A percentile compares a stretch with the other conserved stretches of the same genome.
Conservation (phyloP, 2,329 filamentous ascomycete species). For the Nemania bipapillata region DNA sequence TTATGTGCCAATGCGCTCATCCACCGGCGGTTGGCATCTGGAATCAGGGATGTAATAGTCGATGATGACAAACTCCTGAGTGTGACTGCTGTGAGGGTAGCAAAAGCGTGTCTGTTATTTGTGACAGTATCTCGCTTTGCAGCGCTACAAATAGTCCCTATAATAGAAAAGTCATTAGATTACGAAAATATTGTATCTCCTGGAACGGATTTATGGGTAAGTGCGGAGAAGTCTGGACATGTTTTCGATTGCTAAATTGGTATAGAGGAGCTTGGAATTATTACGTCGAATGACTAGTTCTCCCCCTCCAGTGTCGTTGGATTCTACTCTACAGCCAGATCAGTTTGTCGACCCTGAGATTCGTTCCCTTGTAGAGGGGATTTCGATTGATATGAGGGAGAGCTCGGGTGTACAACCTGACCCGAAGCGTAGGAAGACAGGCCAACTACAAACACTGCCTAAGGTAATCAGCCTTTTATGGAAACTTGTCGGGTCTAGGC, state of each 20-base stretch:
- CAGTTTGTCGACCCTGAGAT: constrained; percentile 47
- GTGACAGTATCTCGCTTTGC: constrained; percentile 55
- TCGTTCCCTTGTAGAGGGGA: constrained; percentile 40
- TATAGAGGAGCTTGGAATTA: constrained; percentile 49
- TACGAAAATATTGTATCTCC: constrained; percentile 50
- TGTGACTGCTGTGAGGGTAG: constrained; percentile 54
- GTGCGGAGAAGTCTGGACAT: constrained; percentile 30
- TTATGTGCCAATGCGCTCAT: constrained; percentile 57
- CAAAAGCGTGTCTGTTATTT: constrained; percentile 51
- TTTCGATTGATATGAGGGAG: constrained; percentile 37
- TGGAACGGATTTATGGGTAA: constrained; percentile 58
- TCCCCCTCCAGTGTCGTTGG: constrained; percentile 39
- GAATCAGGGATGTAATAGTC: constrained; percentile 46
- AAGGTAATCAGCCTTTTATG: constrained; percentile 44
- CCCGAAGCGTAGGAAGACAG: constrained; percentile 51
- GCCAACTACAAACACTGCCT: constrained; percentile 40
- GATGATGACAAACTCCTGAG: constrained; percentile 53
- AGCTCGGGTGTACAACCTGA: constrained; percentile 38
- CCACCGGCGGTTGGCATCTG: constrained; percentile 47
- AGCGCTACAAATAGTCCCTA: constrained; percentile 58
- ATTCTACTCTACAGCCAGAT: constrained; percentile 36
- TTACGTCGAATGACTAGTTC: constrained; percentile 45
- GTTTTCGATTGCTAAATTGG: constrained; percentile 42
- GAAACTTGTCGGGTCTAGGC: constrained; percentile 48
- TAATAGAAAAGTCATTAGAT: constrained; percentile 53